phyloP scores from a whole-genome alignment of 179 eudicot genomes.

The Vitellaria paradoxa region DNA sequence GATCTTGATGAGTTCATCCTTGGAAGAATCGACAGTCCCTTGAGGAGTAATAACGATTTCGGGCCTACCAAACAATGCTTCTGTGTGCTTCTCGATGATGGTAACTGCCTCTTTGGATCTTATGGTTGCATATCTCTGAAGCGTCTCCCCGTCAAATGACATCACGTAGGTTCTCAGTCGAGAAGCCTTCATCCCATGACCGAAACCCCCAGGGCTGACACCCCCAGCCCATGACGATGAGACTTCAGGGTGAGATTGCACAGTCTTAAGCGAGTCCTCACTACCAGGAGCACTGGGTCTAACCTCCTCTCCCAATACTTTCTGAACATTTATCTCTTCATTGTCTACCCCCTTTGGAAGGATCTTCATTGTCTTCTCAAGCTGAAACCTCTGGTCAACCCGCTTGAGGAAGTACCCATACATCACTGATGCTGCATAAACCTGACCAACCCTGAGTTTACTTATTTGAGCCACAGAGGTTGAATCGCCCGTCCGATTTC shows the following conservation, averaged over 20 bases:
- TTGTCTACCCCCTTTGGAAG: slow-evolving; percentile 51
- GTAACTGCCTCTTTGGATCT: slow-evolving; percentile 78
- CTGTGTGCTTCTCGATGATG: slow-evolving; percentile 89
- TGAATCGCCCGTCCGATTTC: slow-evolving; percentile 63
- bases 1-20: slow-evolving; percentile 68
- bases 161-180: slow-evolving; percentile 77
- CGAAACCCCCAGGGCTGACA: slow-evolving; percentile 46
- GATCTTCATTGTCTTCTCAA: slow-evolving; percentile 77
- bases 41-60: slow-evolving; percentile 71
- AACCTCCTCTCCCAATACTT: slow-evolving; percentile 27
- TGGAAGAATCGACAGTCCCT: slow-evolving; percentile 76
- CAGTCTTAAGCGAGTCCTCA: slow-evolving; percentile 18
- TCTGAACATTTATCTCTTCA: slow-evolving; percentile 31
- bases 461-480: slow-evolving; percentile 79
- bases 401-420: slow-evolving; percentile 95
- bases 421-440: slow-evolving; percentile 96
- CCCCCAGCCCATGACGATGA: slow-evolving; percentile 49
- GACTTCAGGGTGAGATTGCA: slow-evolving; percentile 56
- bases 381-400: slow-evolving; percentile 89
- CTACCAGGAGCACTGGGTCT: slow-evolving; percentile 12
- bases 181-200: slow-evolving; percentile 52
- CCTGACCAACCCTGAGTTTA: slow-evolving; percentile 92
- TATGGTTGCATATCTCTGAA: slow-evolving; percentile 68
- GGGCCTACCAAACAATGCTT: slow-evolving; percentile 91
- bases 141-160: slow-evolving; percentile 85